Base-by-base conservation (phyloP, 1,139 yeast species). In the Taphrina populina region DNA sequence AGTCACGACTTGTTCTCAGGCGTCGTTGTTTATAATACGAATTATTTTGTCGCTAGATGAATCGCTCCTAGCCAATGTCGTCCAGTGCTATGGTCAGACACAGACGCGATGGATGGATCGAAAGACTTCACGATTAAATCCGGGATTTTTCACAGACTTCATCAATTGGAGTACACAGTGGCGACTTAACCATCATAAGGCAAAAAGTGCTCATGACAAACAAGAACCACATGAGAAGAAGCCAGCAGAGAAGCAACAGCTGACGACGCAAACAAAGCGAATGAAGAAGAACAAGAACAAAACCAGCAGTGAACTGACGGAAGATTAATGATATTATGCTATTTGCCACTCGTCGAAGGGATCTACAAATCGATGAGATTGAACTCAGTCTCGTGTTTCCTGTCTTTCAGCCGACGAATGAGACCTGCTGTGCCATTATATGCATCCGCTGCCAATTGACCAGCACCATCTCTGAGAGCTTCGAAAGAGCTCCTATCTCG, bases 101-200 rank as follows among this genome's bases (percentile, higher is more conserved):
- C 66, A 87, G 67, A 78, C 80, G 62, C 65, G 67, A 17, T 88
- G 95, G 95, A 77, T 82, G 49, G 21, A 30, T 26, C 69, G 59
- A 32, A 47, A 74, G 35, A 71, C 71, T 49, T 74, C 79, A 58
- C 80, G 79, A 64, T 72, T 80, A 39, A 79, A 79, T 27, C 76
- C 86, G 1, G 75, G 80, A 11, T 67, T 87, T 65, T 87, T 86
- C 68, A 77, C 81, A 63, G 96, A 88, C 64, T 81, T 88, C 61
- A 76, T 84, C 65, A 88, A 88, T 69, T 90, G 95, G 94, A 39
- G 43, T 33, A 34, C 54, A 1, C 46, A 37, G 29, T 49, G 44
- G 35, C 54, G 54, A 21, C 36, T 37, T 13, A 49, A 49, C 32
- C 47, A 29, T n/a, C 29, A 37, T 29, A 37, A 23, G 23, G 20